Conservation (phyloP, 148 eudicot species). For the Rhododendron kiyosumense region DNA sequence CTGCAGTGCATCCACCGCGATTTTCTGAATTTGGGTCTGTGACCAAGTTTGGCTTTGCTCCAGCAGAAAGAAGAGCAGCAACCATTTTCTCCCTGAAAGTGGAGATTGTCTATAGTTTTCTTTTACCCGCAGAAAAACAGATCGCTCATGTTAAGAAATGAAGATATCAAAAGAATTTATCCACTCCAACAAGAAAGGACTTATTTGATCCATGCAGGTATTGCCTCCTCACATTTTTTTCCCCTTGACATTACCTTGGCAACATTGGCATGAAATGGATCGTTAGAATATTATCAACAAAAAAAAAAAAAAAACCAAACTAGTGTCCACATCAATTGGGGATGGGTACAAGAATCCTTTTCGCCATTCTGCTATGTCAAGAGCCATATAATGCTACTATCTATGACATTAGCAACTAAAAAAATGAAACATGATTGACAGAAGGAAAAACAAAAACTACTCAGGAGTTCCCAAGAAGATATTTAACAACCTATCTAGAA, state of each 20-base stretch:
- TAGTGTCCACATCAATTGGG: neutral
- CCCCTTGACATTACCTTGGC: neutral
- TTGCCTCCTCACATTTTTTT: neutral
- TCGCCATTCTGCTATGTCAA: neutral
- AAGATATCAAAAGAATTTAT: neutral
- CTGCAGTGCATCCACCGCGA: slow-evolving; percentile 78
- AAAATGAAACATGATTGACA: neutral
- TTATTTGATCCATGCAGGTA: neutral
- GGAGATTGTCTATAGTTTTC: neutral
- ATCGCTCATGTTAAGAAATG: neutral
- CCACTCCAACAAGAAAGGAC: neutral
- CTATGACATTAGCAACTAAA: neutral
- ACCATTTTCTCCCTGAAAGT: slow-evolving; percentile 79
- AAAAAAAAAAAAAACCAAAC: neutral
- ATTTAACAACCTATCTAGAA: neutral
- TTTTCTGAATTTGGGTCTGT: slow-evolving; percentile 80
- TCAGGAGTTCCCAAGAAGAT: neutral
- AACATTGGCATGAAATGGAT: neutral
- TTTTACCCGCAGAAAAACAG: neutral
- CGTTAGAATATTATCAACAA: neutral
- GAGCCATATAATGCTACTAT: neutral
- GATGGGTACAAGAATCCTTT: neutral
- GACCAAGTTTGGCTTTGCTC: slow-evolving; percentile 88
- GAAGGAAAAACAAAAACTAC: neutral
- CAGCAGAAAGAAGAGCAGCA: slow-evolving; percentile 86